Evolutionary conservation across 2,329 filamentous ascomycete genomes (phyloP).

Genomic region (Stagonosporopsis vannaccii): DNA sequence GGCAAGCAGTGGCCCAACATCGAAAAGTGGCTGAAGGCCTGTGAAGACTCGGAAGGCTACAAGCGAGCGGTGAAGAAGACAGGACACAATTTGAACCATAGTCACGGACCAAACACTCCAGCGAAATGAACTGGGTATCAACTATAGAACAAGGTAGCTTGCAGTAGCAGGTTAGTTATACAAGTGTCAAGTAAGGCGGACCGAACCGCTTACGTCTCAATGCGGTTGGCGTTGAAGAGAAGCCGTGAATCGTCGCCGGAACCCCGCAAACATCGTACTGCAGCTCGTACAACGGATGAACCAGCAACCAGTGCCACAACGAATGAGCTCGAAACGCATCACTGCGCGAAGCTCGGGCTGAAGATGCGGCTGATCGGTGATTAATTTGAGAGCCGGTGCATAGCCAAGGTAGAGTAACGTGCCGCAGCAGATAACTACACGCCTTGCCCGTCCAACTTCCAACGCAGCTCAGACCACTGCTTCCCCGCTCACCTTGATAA

Average conservation of each 20-base stretch:
- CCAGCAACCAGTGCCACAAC: neutral
- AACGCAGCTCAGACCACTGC: neutral
- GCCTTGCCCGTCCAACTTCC: neutral
- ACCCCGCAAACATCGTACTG: conserved; percentile 13
- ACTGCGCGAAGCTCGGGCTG: conserved; percentile 2
- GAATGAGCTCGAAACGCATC: neutral
- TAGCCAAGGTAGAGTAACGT: conserved; percentile 7
- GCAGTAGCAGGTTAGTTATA: neutral
- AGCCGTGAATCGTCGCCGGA: conserved; percentile 9
- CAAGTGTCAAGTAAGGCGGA: neutral
- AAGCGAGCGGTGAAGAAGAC: conserved; percentile 53
- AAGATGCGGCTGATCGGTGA: conserved; percentile 9
- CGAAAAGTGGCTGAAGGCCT: conserved; percentile 49
- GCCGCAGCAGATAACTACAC: conserved; percentile 3
- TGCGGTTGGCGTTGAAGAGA: neutral
- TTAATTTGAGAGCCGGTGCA: conserved; percentile 21
- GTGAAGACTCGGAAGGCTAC: conserved; percentile 47
- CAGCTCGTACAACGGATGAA: conserved; percentile 14
- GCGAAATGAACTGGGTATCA: neutral
- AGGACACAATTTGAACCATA: conserved; percentile 32
- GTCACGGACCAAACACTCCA: conserved; percentile 2
- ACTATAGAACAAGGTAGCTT: neutral
- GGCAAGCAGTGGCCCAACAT: conserved; percentile 37
- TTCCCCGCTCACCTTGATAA: neutral
- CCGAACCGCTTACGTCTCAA: neutral